Percentiles rank a stretch among this genome's conserved stretches.
These are phyloP conservation scores for Macadamia tetraphylla DNA, from an alignment of 164 flowering plant genomes.

Conservation along the genomic window DNA sequence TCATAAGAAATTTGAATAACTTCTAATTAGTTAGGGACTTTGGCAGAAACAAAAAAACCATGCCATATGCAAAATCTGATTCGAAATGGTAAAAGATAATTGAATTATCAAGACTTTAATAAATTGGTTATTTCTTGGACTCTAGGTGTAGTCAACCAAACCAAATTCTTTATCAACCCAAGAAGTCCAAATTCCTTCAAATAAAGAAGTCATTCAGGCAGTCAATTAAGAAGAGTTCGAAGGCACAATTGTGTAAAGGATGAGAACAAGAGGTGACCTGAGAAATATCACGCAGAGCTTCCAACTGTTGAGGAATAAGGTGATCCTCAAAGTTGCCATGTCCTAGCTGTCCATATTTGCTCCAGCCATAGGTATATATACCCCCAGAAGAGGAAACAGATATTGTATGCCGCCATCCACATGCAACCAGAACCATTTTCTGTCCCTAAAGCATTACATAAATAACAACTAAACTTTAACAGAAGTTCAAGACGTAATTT, in stretches of 20 bases:
- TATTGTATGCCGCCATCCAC: conserved; percentile 99
- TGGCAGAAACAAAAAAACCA: background rate
- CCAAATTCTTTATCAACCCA: background rate
- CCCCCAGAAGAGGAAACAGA: conserved; percentile 72
- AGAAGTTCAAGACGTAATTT: background rate
- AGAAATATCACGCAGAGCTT: conserved; percentile 57
- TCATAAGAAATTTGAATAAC: background rate
- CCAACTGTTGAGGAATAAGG: conserved; percentile 75
- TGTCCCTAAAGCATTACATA: conserved; percentile 40
- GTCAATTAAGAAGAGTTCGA: too few species aligned
- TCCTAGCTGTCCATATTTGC: conserved; percentile 99
- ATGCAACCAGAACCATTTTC: conserved; percentile 81
- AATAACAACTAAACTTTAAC: background rate
- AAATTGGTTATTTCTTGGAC: background rate
- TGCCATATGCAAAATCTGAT: background rate
- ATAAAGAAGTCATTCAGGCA: background rate
- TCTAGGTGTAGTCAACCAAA: background rate
- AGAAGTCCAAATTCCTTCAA: conserved; percentile 3
- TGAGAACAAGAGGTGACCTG: conserved; percentile 40
- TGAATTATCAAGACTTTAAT: too few species aligned
- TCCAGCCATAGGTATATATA: conserved; percentile 94
- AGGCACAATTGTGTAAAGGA: background rate
- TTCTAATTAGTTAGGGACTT: background rate
- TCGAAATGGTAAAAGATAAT: background rate
- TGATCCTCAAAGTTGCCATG: conserved; percentile 97